These are phyloP conservation scores for Colletotrichum noveboracense DNA, from an alignment of 2,329 filamentous ascomycete genomes.

Conservation along the genomic window DNA sequence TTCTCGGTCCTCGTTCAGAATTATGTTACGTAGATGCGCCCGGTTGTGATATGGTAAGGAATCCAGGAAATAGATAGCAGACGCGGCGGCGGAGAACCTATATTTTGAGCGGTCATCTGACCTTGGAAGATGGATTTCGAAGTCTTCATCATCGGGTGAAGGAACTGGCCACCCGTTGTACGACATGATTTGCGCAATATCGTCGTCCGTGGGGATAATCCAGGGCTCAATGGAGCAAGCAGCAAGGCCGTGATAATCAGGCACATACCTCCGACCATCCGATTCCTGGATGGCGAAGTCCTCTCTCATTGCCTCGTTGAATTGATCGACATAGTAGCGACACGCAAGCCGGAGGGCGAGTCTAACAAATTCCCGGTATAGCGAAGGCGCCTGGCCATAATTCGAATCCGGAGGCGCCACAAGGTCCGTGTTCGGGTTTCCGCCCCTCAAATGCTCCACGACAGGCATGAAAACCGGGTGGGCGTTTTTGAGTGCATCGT, in stretches of 20 bases:
- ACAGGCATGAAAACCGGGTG: not conserved
- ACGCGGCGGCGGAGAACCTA: not conserved
- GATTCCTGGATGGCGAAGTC: not conserved
- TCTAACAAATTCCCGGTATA: not conserved
- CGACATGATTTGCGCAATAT: not conserved
- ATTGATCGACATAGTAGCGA: not conserved
- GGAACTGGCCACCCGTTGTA: not conserved
- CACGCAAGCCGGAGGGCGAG: not conserved
- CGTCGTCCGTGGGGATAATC: not conserved
- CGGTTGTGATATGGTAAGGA: not conserved
- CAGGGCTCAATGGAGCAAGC: not conserved
- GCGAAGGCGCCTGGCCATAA: not conserved
- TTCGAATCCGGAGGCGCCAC: too few relatives aligned
- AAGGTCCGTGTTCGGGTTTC: not conserved
- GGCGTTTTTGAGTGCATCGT: not conserved
- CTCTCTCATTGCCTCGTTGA: not conserved
- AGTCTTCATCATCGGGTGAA: not conserved
- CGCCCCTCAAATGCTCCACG: not conserved
- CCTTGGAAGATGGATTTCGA: too few relatives aligned
- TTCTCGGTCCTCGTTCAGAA: not conserved
- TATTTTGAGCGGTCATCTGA: not conserved
- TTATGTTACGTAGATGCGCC: not conserved
- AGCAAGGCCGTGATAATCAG: not conserved
- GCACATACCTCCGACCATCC: too few relatives aligned
- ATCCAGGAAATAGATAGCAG: not conserved